Conservation (phyloP, 495 filamentous ascomycete species). For the Xylaria curta region DNA sequence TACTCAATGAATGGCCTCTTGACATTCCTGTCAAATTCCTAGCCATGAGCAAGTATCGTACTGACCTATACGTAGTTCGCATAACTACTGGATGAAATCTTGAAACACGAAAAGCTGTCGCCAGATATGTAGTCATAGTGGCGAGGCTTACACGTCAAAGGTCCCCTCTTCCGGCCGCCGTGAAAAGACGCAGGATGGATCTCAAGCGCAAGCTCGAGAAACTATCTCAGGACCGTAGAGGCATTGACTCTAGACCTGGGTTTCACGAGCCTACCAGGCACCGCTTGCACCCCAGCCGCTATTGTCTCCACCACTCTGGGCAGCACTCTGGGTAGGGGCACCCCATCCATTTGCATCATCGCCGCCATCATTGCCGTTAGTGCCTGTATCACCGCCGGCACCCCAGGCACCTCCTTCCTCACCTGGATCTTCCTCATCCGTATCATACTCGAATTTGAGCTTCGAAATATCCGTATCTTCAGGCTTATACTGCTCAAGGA, state of each 20-base stretch:
- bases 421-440: constrained; percentile 60
- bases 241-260: background rate
- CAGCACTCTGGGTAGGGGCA: background rate
- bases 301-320: background rate
- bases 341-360: background rate
- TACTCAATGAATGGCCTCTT: background rate
- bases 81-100: background rate
- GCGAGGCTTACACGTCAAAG: background rate
- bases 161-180: background rate
- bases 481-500: constrained; percentile 70
- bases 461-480: constrained; percentile 51
- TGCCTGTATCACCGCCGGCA: constrained; percentile 23
- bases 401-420: constrained; percentile 38
- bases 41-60: constrained; percentile 1
- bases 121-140: background rate
- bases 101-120: background rate
- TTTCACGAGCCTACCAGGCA: constrained; percentile 2
- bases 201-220: constrained; percentile 5
- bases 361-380: constrained; percentile 14
- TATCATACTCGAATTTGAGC: constrained; percentile 67
- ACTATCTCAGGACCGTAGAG: background rate
- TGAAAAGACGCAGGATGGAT: background rate
- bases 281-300: background rate
- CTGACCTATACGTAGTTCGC: background rate
- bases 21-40: background rate